Evolutionary conservation across 352 stramenopile genomes (phyloP).

Genomic region (Globisporangium spiculum): DNA sequence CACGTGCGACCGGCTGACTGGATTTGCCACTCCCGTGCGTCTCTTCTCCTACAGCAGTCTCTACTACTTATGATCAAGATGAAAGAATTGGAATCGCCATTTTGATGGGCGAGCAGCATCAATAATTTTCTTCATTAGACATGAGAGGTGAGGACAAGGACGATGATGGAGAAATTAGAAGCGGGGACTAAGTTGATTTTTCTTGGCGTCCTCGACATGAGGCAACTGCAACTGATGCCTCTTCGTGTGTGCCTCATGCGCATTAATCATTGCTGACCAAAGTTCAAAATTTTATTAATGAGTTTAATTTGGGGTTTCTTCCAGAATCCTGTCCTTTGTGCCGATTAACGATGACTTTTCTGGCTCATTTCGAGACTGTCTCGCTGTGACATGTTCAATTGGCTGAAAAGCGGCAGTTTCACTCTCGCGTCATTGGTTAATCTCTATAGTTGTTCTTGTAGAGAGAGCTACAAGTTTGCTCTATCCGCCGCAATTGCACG

Average conservation of each 20-base stretch:
- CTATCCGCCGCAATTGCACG: not conserved
- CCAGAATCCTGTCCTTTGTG: not conserved
- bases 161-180: not conserved
- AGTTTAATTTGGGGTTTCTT: slow-evolving; percentile 1
- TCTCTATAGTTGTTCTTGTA: slow-evolving; percentile 9
- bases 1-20: not conserved
- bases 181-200: not conserved
- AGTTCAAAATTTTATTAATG: not conserved
- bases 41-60: not conserved
- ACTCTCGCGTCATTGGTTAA: slow-evolving; percentile 3
- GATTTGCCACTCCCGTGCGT: not conserved
- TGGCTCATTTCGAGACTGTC: not conserved
- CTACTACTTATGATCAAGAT: not conserved
- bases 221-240: not conserved
- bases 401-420: not conserved
- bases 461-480: not conserved
- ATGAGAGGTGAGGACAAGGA: not conserved
- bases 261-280: not conserved
- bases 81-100: not conserved
- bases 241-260: not conserved
- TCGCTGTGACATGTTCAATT: slow-evolving; percentile 5
- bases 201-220: not conserved
- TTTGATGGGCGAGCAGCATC: not conserved
- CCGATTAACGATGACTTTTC: not conserved
- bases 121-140: not conserved